Base-by-base conservation (phyloP, 2,329 filamentous ascomycete genomes). In the Aspergillus sp. region DNA sequence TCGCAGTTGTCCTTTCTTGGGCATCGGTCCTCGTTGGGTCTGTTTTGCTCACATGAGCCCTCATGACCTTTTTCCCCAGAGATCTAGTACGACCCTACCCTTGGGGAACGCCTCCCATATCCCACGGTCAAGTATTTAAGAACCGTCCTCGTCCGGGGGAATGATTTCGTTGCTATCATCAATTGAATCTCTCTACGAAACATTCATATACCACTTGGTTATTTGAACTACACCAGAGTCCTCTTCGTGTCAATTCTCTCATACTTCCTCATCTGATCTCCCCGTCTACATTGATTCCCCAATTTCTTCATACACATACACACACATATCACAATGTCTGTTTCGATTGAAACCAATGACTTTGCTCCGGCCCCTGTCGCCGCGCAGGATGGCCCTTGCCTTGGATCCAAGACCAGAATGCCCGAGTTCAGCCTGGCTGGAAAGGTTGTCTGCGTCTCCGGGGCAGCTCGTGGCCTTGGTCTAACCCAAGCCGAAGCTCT, bases 361-460 rank as follows among this genome's bases (percentile, higher is more conserved):
- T 58, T 67, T 56, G 65, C 63, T 50, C 66, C 58, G 45, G 69
- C 66, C 50, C 68, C 74, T 54, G 67, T 66, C 32, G 42, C 67
- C 31, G 59, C 69, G 32, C 68, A 73, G 59, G 68, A 68, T 36
- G 64, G 70, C 29, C 58, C 70, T 16, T 65, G 57, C 57, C 56
- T 77, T 58, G 75, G 75, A 53, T 71, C 69, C 54, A 71, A 70
- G 63, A 63, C 68, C 54, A 66, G 76, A 54, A 77, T 93, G 54
- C 87, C 89, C 49, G 91, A 95, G 71, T 95, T 95, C 80, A 88
- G 84, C 69, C 82, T 96, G 63, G 82, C 84, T 63, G 85, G 86
- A 76, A 92, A 87, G 74, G 83, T 90, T 1, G 84, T 91, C 51
- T 73, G 90, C 31, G 87, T 92, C 3, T 90, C 89, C 1, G 90